phyloP scores from a whole-genome alignment of 805 yeast genomes.

The Kuraishia borneana region DNA sequence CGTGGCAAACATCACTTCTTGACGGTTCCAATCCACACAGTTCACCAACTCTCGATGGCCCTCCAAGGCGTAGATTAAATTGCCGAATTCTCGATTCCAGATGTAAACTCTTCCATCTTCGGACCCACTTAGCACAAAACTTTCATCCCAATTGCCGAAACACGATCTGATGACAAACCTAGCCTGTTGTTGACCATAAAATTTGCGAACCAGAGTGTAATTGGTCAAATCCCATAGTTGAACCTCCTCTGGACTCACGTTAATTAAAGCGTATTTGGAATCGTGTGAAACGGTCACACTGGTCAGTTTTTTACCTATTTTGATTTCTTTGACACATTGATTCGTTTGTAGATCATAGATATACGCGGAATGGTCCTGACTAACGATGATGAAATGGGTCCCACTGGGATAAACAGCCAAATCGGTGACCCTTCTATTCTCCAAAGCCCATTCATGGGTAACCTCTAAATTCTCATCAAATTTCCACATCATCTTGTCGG shows the following conservation, averaged over 20 bases:
- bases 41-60: slow-evolving; percentile 65
- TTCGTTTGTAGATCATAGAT: slow-evolving; percentile 41
- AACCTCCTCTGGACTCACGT: slow-evolving; percentile 62
- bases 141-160: slow-evolving; percentile 64
- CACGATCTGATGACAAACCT: slow-evolving; percentile 64
- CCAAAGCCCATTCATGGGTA: slow-evolving; percentile 18
- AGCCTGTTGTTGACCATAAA: slow-evolving; percentile 62
- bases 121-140: slow-evolving; percentile 67
- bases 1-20: slow-evolving; percentile 6
- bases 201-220: slow-evolving; percentile 48
- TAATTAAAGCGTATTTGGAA: slow-evolving; percentile 40
- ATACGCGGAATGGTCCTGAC: slow-evolving; percentile 49
- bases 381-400: slow-evolving; percentile 47
- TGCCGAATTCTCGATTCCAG: slow-evolving; percentile 69
- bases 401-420: slow-evolving; percentile 58
- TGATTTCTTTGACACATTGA: slow-evolving; percentile 23
- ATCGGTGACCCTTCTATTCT: slow-evolving; percentile 47
- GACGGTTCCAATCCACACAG: slow-evolving; percentile 62
- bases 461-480: slow-evolving; percentile 27
- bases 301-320: slow-evolving; percentile 48
- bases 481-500: slow-evolving; percentile 51
- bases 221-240: slow-evolving; percentile 70
- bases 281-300: slow-evolving; percentile 53
- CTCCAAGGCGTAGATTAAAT: slow-evolving; percentile 44
- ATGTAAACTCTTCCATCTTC: slow-evolving; percentile 71